phyloP scores from a whole-genome alignment of 2,329 filamentous ascomycete species.

The Talaromyces sp. region DNA sequence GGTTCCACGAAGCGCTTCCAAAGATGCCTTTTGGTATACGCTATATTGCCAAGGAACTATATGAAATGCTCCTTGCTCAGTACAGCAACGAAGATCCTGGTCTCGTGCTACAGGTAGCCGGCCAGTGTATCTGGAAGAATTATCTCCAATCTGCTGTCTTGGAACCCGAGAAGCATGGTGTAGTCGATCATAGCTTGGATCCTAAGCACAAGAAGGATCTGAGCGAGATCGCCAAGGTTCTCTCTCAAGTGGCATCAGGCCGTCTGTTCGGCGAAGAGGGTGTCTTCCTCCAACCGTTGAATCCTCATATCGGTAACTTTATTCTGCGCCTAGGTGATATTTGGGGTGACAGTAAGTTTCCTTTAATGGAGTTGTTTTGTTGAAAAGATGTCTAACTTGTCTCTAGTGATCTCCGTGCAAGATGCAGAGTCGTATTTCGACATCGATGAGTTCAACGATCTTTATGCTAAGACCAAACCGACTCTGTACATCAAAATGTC shows the following conservation, averaged over 20 bases:
- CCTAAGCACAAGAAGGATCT: slow-evolving; percentile 93
- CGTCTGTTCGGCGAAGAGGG: slow-evolving; percentile 91
- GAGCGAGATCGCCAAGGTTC: slow-evolving; percentile 83
- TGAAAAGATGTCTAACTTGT: slow-evolving; percentile 33
- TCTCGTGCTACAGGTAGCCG: slow-evolving; percentile 76
- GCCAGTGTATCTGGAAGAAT: slow-evolving; percentile 89
- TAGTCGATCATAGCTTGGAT: slow-evolving; percentile 83
- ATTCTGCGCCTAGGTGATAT: slow-evolving; percentile 75
- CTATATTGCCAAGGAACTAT: slow-evolving; percentile 82
- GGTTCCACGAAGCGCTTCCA: slow-evolving; percentile 77
- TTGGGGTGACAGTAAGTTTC: slow-evolving; percentile 60
- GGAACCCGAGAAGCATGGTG: slow-evolving; percentile 89
- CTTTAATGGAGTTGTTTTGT: background rate
- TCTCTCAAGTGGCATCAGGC: slow-evolving; percentile 84
- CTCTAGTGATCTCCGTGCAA: slow-evolving; percentile 71
- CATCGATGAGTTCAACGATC: slow-evolving; percentile 97
- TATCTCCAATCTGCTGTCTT: slow-evolving; percentile 87
- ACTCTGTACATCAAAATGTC: slow-evolving; percentile 99
- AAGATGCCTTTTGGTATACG: slow-evolving; percentile 92
- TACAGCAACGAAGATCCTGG: slow-evolving; percentile 79
- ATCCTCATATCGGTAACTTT: slow-evolving; percentile 84
- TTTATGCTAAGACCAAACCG: slow-evolving; percentile 93
- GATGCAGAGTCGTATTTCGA: slow-evolving; percentile 91
- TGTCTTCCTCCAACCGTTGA: slow-evolving; percentile 91
- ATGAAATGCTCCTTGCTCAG: slow-evolving; percentile 70